Percentiles rank a stretch among this genome's conserved stretches.
phyloP scores from a whole-genome alignment of 192 early-diverging fungal species.

The Backusella tarrabulga region DNA sequence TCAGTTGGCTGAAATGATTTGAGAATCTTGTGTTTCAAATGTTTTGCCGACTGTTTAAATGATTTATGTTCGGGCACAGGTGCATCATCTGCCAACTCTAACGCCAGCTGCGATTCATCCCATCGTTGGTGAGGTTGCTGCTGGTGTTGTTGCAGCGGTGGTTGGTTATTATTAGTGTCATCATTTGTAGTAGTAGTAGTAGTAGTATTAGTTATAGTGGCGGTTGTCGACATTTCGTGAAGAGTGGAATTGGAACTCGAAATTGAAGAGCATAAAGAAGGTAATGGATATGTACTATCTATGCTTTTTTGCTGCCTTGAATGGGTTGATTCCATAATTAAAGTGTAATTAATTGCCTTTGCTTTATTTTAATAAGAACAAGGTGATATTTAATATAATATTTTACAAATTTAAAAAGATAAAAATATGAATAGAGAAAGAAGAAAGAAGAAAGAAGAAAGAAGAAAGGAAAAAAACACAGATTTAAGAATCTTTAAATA shows the following conservation, averaged over 20 bases:
- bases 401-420: neutral
- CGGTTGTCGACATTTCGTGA: neutral
- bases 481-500: neutral
- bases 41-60: constrained; percentile 1
- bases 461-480: neutral
- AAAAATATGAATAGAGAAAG: neutral
- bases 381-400: neutral
- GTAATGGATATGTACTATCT: neutral
- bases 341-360: neutral
- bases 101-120: neutral
- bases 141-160: neutral
- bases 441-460: neutral
- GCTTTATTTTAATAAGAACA: neutral
- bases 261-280: neutral
- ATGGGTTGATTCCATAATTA: neutral
- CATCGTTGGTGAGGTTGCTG: neutral
- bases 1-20: constrained; percentile 1
- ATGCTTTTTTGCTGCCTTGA: constrained; percentile 3
- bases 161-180: neutral
- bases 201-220: neutral
- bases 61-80: neutral
- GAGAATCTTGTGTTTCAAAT: constrained; percentile 1
- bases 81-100: neutral
- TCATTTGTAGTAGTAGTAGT: neutral
- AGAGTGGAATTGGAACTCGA: neutral